Base-by-base conservation (phyloP, 2,329 filamentous ascomycete genomes). In the Beauveria brongniartii region DNA sequence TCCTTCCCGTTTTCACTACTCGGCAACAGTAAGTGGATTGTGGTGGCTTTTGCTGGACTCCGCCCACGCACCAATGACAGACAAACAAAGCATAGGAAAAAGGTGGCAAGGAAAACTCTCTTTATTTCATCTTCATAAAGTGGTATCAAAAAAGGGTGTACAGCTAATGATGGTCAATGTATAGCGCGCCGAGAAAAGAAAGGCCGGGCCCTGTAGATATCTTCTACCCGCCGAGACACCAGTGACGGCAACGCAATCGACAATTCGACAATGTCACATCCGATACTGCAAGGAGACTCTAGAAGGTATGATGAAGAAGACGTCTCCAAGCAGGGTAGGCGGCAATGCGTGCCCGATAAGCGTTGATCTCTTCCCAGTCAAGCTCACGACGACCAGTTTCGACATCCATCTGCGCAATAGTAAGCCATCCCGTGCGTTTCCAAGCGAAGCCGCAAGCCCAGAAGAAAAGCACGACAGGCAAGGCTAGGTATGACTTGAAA, bases 361-460 rank as follows among this genome's bases (percentile, higher is more conserved):
- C 78, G 67, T 85, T 79, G 70, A 86, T 84, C 18, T 72, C 72
- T 7, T 86, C 83, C 82, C 83, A 87, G 69, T 88, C 80, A 55
- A 87, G 78, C 71, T 84, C 80, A 62, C 86, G 80, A 44, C 86
- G 81, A 63, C 86, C 86, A 30, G 79, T 80, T 68, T 90, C 86
- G 59, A 90, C 79, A 66, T 90, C 86, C 62, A 90, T 88, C 65
- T 89, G 74, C 30, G 77, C 73, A 2, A 82, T 70, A 26, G 70
- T 78, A 59, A 86, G 75, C 82, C 83, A 89, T 20, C 81, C 80
- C 26, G 77, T 71, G 47, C 82, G 76, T 78, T 90, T 90, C 86
- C 86, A 89, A 64, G 83, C 16, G 69, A 81, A 88, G 7, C 86
- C 83, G 51, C 70, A 68, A 50, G 75, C 53, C 79, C 81, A 85